Conservation (phyloP, 345 rosid genomes). For the Syzygium jambos region DNA sequence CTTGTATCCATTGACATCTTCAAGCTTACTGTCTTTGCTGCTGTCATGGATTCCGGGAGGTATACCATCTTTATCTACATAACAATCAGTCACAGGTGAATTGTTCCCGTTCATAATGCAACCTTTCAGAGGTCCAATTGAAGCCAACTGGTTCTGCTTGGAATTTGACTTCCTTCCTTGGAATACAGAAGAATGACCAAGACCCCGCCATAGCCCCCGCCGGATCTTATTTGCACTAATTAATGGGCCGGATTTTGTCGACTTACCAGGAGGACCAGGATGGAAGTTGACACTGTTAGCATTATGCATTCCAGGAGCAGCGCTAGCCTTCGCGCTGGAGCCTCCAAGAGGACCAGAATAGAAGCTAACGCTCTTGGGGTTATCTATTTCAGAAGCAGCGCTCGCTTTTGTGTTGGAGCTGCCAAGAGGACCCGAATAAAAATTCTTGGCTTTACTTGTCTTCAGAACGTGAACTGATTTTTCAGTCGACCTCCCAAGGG, state of each 20-base stretch:
- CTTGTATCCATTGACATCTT: conserved; percentile 8
- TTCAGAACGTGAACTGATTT: conserved; percentile 39
- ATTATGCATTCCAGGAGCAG: conserved; percentile 42
- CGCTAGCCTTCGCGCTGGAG: conserved; percentile 29
- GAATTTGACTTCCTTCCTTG: conserved; percentile 36
- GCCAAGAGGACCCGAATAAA: conserved; percentile 79
- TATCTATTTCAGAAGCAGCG: conserved; percentile 35
- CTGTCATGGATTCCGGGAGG: conserved; percentile 21
- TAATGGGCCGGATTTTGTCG: conserved; percentile 52
- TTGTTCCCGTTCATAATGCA: conserved; percentile 39
- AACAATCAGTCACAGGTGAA: conserved; percentile 16
- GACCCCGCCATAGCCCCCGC: conserved; percentile 52
- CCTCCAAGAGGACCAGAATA: conserved; percentile 73
- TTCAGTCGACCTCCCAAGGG: conserved; percentile 36
- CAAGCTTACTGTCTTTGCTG: conserved; percentile 23
- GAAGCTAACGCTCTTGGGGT: conserved; percentile 28
- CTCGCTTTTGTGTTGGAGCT: conserved; percentile 30
- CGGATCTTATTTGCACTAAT: conserved; percentile 29
- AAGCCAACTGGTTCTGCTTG: conserved; percentile 47
- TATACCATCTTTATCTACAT: conserved; percentile 14
- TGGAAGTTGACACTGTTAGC: conserved; percentile 28
- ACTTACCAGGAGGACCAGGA: conserved; percentile 66
- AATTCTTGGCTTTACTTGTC: conserved; percentile 38
- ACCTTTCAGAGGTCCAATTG: conserved; percentile 89
- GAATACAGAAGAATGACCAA: conserved; percentile 24